Base-by-base conservation (phyloP, 768 basidiomycete species). In the Daedaleopsis sinensis region DNA sequence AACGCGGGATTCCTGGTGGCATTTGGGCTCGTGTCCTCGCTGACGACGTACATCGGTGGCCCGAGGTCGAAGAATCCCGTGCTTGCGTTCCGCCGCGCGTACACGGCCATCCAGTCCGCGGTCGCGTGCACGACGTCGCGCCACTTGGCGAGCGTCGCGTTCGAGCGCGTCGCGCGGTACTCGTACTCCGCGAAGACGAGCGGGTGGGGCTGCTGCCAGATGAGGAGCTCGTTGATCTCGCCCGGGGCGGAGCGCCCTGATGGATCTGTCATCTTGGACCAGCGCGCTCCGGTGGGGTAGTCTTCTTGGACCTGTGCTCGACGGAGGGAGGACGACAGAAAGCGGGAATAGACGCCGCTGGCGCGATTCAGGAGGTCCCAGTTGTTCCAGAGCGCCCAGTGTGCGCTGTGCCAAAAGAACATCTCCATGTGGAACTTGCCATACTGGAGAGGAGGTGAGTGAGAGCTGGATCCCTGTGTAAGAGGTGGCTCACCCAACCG, bases 241-340 rank as follows among this genome's bases (percentile, higher is more conserved):
- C 85, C 85, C 0, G 85, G 85, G 0, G 84, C 75, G 13, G 81
- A 83, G 18, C 84, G 80, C 9, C 85, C 85, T 0, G 78, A 76
- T 0, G 85, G 85, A 62, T 86, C 84, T 10, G 83, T 84, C 84
- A 85, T 85, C 69, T 87, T 87, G 9, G 82, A 80, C 84, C 84
- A 85, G 27, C 85, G 79, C 19, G 84, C 85, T n/a, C 85, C 85
- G 9, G 76, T 67, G 12, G 75, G 58, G 75, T 78, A 85, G 58
- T 80, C 79, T 68, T 87, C 78, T 69, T 85, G 83, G 3, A 78
- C 72, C 64, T 82, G 81, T 1, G 85, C 80, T 1, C 84, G 79
- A 6, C 68, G 51, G 39, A 83, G 72, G 13, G 84, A 80, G 38
- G 74, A 74, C 13, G 70, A 60, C 23, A 86, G 78, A 70, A 85